Base-by-base conservation (phyloP, 106 monocot species). In the Dioscorea alata region DNA sequence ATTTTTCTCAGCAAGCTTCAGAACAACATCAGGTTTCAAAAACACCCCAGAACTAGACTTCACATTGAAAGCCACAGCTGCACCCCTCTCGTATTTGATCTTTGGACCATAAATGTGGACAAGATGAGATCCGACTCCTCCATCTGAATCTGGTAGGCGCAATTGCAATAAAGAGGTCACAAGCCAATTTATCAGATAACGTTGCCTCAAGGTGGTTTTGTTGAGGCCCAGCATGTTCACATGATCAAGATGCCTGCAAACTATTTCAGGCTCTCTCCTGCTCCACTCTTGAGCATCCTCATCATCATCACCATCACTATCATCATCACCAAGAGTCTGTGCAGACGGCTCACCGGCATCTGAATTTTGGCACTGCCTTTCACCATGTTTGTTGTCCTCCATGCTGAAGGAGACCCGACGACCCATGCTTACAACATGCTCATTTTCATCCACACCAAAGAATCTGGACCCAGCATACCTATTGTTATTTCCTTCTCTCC, bases 191-290 rank as follows among this genome's bases (percentile, higher is more conserved):
- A 91, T 75, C 51, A 97, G 76, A 78, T 72, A 97, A 8, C 92
- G 82, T 33, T 89, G 73, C 48, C 96, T 75, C n/a, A 82, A 50
- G 0, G 92, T 83, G 58, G 88, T 92, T 77, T 89, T 97, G 60
- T 87, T 87, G 23, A 89, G 86, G 59, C 89, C 96, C 75, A 97
- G 74, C 80, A 79, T 73, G 62, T 92, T 86, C 32, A 89, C 86
- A 75, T 97, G 96, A 76, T 97, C 96, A 64, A 97, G 81, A 73
- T 97, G 92, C 67, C 76, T 77, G 69, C 96, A 97, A 6, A 87
- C 42, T 18, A 97, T 92, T 73, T 89, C 89, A 1, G 92, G 86
- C 50, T 92, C 96, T 77, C 76, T 73, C 75, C 89, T 82, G 16
- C 33, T 50, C 82, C 74, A 80, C 2, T 83, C 89, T 67, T 77